phyloP scores from a whole-genome alignment of 2,329 filamentous ascomycete genomes.

The Coniochaeta sp. region DNA sequence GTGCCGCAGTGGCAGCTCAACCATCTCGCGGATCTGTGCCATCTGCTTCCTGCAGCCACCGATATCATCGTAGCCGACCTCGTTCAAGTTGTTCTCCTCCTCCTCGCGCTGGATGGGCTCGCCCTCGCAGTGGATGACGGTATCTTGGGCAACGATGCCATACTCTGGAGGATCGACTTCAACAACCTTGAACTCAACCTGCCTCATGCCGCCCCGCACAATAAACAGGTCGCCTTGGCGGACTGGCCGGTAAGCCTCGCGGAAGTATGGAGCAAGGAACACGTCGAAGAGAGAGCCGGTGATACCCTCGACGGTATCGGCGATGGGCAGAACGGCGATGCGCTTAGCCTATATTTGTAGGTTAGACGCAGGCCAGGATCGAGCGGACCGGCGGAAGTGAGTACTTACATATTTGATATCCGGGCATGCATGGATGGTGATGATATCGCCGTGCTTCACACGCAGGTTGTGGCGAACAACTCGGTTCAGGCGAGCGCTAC shows the following conservation, averaged over 20 bases:
- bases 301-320: slow-evolving; percentile 94
- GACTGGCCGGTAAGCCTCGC: slow-evolving; percentile 95
- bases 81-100: slow-evolving; percentile 98
- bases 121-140: slow-evolving; percentile 97
- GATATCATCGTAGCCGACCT: slow-evolving; percentile 98
- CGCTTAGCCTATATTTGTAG: slow-evolving; percentile 75
- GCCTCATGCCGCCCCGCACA: slow-evolving; percentile 94
- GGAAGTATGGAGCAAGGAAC: slow-evolving; percentile 98
- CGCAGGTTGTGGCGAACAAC: slow-evolving; percentile 97
- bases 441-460: slow-evolving; percentile 96
- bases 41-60: slow-evolving; percentile 99
- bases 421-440: slow-evolving; percentile 94
- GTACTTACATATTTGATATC: slow-evolving; percentile 98
- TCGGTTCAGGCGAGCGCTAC: slow-evolving; percentile 94
- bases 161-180: slow-evolving; percentile 98
- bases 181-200: slow-evolving; percentile 99
- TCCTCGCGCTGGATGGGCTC: slow-evolving; percentile 95
- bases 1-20: slow-evolving; percentile 92
- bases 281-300: slow-evolving; percentile 98
- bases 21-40: slow-evolving; percentile 98
- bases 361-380: neutral
- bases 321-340: slow-evolving; percentile 95
- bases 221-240: slow-evolving; percentile 97
- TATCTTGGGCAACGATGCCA: slow-evolving; percentile 97
- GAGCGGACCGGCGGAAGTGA: slow-evolving; percentile 1